Evolutionary conservation across 2,329 filamentous ascomycete genomes (phyloP).

Genomic region (Whalleya microplaca): DNA sequence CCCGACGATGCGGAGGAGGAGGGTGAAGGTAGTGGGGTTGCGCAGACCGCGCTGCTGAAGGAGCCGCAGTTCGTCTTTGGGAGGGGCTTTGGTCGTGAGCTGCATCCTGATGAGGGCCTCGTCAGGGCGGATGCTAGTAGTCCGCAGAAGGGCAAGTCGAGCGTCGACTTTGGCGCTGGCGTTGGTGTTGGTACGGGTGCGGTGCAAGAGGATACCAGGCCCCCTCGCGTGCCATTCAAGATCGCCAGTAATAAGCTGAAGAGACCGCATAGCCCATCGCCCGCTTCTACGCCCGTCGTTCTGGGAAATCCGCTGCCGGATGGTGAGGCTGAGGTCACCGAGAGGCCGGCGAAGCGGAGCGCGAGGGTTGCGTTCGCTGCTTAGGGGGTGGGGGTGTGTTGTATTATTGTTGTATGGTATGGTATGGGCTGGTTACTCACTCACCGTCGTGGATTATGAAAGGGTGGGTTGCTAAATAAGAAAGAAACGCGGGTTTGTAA

Average conservation of each 20-base stretch:
- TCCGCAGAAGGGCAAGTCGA: slow-evolving; percentile 21
- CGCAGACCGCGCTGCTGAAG: slow-evolving; percentile 53
- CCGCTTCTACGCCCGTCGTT: neutral
- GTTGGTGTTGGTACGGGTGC: neutral
- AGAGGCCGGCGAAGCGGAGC: slow-evolving; percentile 21
- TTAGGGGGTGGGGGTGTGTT: too few relatives aligned
- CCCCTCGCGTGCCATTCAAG: slow-evolving; percentile 9
- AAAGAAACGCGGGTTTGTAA: too few relatives aligned
- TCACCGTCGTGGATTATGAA: too few relatives aligned
- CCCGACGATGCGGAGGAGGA: neutral
- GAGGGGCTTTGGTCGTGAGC: slow-evolving; percentile 48
- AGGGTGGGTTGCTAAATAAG: too few relatives aligned
- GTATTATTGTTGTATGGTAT: too few relatives aligned
- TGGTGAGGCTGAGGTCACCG: neutral
- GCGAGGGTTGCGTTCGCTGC: slow-evolving; percentile 19
- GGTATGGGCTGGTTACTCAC: too few relatives aligned
- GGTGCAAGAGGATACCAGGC: neutral
- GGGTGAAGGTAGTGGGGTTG: slow-evolving; percentile 38
- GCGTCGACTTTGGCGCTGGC: neutral
- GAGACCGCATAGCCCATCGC: slow-evolving; percentile 16
- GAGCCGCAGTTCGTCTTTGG: slow-evolving; percentile 56
- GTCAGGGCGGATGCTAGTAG: slow-evolving; percentile 29
- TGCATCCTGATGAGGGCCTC: slow-evolving; percentile 52
- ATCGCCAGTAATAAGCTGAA: slow-evolving; percentile 14
- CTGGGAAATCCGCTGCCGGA: neutral